Conservation (phyloP, 2,329 filamentous ascomycete genomes). For the Paraphaeosphaeria minitans region DNA sequence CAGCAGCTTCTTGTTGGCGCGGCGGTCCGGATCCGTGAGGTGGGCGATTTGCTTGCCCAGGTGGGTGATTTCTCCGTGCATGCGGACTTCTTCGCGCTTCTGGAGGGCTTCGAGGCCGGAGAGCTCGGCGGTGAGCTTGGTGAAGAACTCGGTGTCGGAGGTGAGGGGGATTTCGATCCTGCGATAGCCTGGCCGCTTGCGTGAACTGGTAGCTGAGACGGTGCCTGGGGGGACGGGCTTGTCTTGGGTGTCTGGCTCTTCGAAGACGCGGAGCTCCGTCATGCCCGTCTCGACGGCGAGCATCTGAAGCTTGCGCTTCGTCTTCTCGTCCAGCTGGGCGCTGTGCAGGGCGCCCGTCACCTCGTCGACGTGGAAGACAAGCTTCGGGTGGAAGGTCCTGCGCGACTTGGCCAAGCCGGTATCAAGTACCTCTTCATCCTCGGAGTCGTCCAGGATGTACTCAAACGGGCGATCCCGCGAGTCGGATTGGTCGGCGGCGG, state of each 20-base stretch:
- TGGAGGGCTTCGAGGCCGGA: slow-evolving; percentile 72
- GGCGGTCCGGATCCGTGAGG: slow-evolving; percentile 68
- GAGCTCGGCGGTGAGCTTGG: slow-evolving; percentile 73
- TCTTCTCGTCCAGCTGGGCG: slow-evolving; percentile 69
- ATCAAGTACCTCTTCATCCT: slow-evolving; percentile 13
- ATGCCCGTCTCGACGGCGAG: slow-evolving; percentile 58
- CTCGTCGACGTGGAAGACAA: slow-evolving; percentile 72
- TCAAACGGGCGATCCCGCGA: slow-evolving; percentile 42
- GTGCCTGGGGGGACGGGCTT: slow-evolving; percentile 11
- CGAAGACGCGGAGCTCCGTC: slow-evolving; percentile 43
- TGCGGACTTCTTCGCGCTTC: slow-evolving; percentile 65
- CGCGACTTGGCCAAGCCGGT: slow-evolving; percentile 16
- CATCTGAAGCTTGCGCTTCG: slow-evolving; percentile 66
- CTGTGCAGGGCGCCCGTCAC: slow-evolving; percentile 70
- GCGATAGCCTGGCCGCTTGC: slow-evolving; percentile 38
- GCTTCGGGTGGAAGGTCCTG: slow-evolving; percentile 64
- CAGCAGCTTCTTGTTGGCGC: slow-evolving; percentile 67
- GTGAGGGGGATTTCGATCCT: slow-evolving; percentile 75
- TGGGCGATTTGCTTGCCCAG: slow-evolving; percentile 69
- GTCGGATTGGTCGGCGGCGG: slow-evolving; percentile 27
- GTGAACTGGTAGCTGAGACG: slow-evolving; percentile 6
- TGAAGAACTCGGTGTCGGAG: slow-evolving; percentile 81
- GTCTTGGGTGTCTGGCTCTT: slow-evolving; percentile 31
- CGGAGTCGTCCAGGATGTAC: slow-evolving; percentile 38
- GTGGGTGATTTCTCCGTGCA: slow-evolving; percentile 66